Percentiles rank a stretch among this genome's conserved stretches.
Conservation (phyloP, 345 rosid genomes). For the Eucalyptus globulus region DNA sequence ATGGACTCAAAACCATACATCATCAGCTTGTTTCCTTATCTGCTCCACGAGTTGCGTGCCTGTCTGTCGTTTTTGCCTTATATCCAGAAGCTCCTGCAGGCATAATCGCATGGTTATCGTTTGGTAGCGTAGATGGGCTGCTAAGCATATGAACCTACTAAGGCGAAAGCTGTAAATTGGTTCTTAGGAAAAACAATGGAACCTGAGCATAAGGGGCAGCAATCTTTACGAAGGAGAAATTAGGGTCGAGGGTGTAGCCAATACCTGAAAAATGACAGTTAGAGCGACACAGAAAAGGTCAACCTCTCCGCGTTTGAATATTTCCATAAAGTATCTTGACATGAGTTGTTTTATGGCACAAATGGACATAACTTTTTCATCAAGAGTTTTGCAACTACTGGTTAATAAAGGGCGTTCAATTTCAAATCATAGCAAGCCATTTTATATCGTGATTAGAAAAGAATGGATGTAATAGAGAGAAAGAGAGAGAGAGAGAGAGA, state of each 20-base stretch:
- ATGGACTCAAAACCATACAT: constrained; percentile 30
- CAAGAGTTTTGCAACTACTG: neutral
- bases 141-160: neutral
- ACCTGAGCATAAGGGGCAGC: constrained; percentile 98
- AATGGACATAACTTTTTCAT: neutral
- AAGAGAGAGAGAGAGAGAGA: neutral
- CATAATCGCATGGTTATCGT: neutral
- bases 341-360: neutral
- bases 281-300: neutral
- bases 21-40: constrained; percentile 82
- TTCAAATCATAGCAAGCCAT: neutral
- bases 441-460: neutral
- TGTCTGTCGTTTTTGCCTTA: constrained; percentile 24
- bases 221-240: constrained; percentile 76
- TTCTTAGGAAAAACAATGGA: neutral
- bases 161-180: neutral
- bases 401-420: neutral
- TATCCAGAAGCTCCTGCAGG: constrained; percentile 76
- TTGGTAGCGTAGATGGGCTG: neutral
- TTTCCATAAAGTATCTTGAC: neutral
- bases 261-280: constrained; percentile 43
- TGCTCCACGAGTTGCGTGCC: constrained; percentile 70
- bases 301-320: neutral
- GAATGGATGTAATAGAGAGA: neutral
- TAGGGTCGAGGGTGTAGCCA: constrained; percentile 70